Evolutionary conservation across 345 rosid species (phyloP).

Genomic region (Syzygium aqueum): DNA sequence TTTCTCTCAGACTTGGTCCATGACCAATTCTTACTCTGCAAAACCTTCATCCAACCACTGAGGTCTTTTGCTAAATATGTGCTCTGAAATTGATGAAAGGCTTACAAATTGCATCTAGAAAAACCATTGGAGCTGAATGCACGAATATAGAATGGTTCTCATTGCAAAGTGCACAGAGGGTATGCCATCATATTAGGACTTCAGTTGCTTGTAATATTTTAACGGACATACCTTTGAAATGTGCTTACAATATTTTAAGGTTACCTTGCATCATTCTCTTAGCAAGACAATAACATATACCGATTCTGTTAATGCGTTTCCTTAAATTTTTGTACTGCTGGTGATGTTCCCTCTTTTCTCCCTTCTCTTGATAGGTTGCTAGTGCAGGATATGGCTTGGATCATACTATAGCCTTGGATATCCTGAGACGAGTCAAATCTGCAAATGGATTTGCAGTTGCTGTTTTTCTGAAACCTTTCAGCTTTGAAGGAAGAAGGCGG

Average conservation of each 20-base stretch:
- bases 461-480: constrained; percentile 76
- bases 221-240: not conserved
- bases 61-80: not conserved
- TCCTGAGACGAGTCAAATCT: constrained; percentile 45
- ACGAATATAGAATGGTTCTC: not conserved
- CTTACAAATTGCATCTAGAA: not conserved
- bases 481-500: constrained; percentile 89
- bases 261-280: not conserved
- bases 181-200: not conserved
- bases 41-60: not conserved
- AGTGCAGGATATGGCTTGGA: constrained; percentile 77
- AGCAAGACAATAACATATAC: not conserved
- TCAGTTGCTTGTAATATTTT: not conserved
- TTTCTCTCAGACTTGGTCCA: not conserved
- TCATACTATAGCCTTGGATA: constrained; percentile 44
- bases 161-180: not conserved
- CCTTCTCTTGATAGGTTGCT: constrained; percentile 44
- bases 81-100: not conserved
- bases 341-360: constrained; percentile 3
- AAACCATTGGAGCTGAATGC: not conserved
- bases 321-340: not conserved
- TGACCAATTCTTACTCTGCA: not conserved
- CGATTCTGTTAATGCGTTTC: not conserved
- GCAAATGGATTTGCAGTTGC: constrained; percentile 51
- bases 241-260: not conserved